These are phyloP conservation scores for Radiomyces spectabilis DNA, from an alignment of 192 early-diverging fungal genomes.

Conservation along the genomic window DNA sequence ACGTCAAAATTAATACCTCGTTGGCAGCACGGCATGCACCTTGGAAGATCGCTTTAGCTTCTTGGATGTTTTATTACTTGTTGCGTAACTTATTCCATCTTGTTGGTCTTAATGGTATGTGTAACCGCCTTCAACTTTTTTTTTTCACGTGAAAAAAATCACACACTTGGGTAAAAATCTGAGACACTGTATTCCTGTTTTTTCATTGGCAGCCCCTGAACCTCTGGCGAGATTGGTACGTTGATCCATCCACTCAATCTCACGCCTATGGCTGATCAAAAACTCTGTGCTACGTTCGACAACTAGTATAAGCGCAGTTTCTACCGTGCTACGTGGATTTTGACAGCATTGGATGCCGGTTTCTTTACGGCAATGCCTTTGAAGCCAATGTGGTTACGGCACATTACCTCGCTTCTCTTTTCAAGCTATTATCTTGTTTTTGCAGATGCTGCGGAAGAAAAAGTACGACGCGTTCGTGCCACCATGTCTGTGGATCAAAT, in stretches of 20 bases:
- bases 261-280: neutral
- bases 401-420: slow-evolving; percentile 73
- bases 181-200: neutral
- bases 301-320: slow-evolving; percentile 88
- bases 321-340: slow-evolving; percentile 83
- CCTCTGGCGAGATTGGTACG: slow-evolving; percentile 68
- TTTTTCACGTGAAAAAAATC: neutral
- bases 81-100: slow-evolving; percentile 61
- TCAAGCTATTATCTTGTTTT: slow-evolving; percentile 78
- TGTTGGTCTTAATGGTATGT: slow-evolving; percentile 61
- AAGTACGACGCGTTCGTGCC: slow-evolving; percentile 71
- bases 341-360: slow-evolving; percentile 90
- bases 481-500: slow-evolving; percentile 79
- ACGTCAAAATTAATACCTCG: slow-evolving; percentile 1
- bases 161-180: no score
- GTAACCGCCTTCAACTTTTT: neutral
- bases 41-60: slow-evolving; percentile 70
- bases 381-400: slow-evolving; percentile 62
- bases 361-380: slow-evolving; percentile 86
- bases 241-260: neutral
- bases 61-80: slow-evolving; percentile 58
- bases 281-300: neutral
- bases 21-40: slow-evolving; percentile 43
- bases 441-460: slow-evolving; percentile 78
- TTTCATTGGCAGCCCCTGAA: slow-evolving; percentile 57